These are phyloP conservation scores for Bathelium albidoporum DNA, from an alignment of 495 filamentous ascomycete genomes.

Conservation along the genomic window DNA sequence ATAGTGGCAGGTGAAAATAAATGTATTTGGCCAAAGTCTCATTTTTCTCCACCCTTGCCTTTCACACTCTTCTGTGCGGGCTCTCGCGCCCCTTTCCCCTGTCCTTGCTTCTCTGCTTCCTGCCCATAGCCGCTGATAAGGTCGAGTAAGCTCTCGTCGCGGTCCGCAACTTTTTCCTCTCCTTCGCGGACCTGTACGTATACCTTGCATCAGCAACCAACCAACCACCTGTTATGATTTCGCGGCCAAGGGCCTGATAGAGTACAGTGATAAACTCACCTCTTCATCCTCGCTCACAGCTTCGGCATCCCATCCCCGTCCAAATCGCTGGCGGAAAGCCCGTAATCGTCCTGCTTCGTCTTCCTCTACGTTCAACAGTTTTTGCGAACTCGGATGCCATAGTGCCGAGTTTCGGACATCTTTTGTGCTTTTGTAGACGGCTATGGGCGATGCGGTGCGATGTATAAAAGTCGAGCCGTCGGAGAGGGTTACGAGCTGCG, in stretches of 20 bases:
- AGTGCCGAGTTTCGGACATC: constrained; percentile 79
- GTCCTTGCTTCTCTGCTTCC: constrained; percentile 11
- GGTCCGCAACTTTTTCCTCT: constrained; percentile 9
- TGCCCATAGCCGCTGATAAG: constrained; percentile 20
- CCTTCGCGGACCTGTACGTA: constrained; percentile 9
- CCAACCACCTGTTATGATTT: background rate
- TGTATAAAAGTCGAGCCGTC: constrained; percentile 81
- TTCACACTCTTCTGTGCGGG: constrained; percentile 15
- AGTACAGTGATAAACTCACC: background rate
- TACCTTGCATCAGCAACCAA: background rate
- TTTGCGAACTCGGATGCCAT: constrained; percentile 77
- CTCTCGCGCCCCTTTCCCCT: constrained; percentile 7
- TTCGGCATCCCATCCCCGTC: constrained; percentile 66
- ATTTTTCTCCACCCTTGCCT: constrained; percentile 20
- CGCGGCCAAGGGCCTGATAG: background rate
- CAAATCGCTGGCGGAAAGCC: constrained; percentile 76
- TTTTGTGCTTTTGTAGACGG: constrained; percentile 65
- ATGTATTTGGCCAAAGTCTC: no score
- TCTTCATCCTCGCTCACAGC: constrained; percentile 21
- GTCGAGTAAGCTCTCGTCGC: constrained; percentile 21
- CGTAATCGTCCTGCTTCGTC: constrained; percentile 88
- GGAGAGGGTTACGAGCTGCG: constrained; percentile 86
- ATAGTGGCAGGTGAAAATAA: no score
- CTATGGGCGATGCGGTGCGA: constrained; percentile 75
- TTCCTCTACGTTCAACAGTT: constrained; percentile 76